These are phyloP conservation scores for Dioscorea alata DNA, from an alignment of 106 monocot species.

Conservation along the genomic window DNA sequence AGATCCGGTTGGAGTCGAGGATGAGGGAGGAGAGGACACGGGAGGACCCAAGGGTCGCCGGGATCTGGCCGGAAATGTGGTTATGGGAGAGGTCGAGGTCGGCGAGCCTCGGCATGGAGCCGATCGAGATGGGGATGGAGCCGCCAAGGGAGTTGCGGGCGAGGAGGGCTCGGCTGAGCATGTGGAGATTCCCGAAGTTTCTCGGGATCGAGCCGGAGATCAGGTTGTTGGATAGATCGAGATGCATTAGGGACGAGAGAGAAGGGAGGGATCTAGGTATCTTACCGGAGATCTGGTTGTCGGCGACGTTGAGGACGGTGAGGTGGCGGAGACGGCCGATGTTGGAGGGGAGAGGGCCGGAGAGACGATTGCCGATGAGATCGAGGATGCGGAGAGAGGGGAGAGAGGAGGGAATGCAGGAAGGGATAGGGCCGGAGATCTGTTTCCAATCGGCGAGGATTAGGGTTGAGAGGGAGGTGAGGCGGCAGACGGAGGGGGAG, in stretches of 20 bases:
- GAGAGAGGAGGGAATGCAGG: slow-evolving; percentile 10
- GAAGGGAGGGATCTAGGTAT: slow-evolving; percentile 4
- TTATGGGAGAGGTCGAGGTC: slow-evolving; percentile 23
- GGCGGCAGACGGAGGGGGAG: slow-evolving; percentile 47
- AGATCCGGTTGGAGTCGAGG: slow-evolving; percentile 5
- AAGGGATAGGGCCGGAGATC: slow-evolving; percentile 25
- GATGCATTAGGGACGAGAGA: slow-evolving; percentile 7
- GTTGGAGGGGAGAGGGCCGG: slow-evolving; percentile 48
- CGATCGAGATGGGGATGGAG: slow-evolving; percentile 11
- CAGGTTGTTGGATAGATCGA: slow-evolving; percentile 2
- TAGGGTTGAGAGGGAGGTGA: slow-evolving; percentile 50
- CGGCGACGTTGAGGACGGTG: slow-evolving; percentile 44
- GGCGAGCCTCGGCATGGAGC: slow-evolving; percentile 20
- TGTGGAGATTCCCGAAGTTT: background rate
- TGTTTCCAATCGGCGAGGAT: slow-evolving; percentile 85
- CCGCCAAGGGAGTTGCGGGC: slow-evolving; percentile 21
- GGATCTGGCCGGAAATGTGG: slow-evolving; percentile 11
- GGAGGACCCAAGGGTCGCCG: slow-evolving; percentile 6
- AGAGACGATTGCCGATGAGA: slow-evolving; percentile 53
- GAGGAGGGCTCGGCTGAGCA: background rate
- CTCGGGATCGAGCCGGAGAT: slow-evolving; percentile 5
- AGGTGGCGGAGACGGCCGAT: slow-evolving; percentile 48
- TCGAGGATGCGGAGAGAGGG: slow-evolving; percentile 41
- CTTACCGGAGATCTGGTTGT: slow-evolving; percentile 56
- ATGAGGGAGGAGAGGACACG: slow-evolving; percentile 9